Base-by-base conservation (phyloP, 495 filamentous ascomycete genomes). In the Penicillium odoratum region DNA sequence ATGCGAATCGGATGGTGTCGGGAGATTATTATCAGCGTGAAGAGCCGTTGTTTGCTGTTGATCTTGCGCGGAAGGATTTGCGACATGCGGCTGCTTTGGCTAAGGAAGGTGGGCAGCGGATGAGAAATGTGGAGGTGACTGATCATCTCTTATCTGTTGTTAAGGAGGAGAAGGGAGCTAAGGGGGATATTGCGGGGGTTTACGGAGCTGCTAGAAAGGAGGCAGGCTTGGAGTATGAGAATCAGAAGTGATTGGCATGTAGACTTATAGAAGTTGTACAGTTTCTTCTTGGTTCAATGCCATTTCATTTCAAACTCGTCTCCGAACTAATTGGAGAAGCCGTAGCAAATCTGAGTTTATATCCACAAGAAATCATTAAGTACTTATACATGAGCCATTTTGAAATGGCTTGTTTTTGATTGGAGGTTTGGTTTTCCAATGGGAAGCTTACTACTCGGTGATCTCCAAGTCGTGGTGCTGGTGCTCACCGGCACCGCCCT, bases 61-160 rank as follows among this genome's bases (percentile, higher is more conserved):
- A 95, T 70, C 70, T 96, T 52, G 92, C 92, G 16, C 74, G 87
- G 59, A 97, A 97, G 74, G 93, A 97, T 80, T 83, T 87, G 34
- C 69, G 86, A 9, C 93, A 97, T 81, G 89, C 88, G 18, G 69
- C 84, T 63, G 74, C 71, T 42, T 58, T 97, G 65, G 92, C 89
- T 3, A 69, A 84, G 57, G 72, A 72, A 36, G 74, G 75, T 5
- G 93, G 90, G 0, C 77, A 81, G 59, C 75, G 76, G 56, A 71
- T 96, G 79, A 78, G 80, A 60, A 85, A 81, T 59, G 71, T 87
- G 5, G 83, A 90, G 62, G 80, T 88, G 8, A 86, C 78, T 3
- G 88, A 92, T 72, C 72, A 69, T 42, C 88, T 94, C 70, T 72
- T 93, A 64, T 75, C 73, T 64, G 69, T 77, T 58, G 86, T 94